phyloP scores from a whole-genome alignment of 768 basidiomycete genomes.

The Candolleomyces eurysporus region DNA sequence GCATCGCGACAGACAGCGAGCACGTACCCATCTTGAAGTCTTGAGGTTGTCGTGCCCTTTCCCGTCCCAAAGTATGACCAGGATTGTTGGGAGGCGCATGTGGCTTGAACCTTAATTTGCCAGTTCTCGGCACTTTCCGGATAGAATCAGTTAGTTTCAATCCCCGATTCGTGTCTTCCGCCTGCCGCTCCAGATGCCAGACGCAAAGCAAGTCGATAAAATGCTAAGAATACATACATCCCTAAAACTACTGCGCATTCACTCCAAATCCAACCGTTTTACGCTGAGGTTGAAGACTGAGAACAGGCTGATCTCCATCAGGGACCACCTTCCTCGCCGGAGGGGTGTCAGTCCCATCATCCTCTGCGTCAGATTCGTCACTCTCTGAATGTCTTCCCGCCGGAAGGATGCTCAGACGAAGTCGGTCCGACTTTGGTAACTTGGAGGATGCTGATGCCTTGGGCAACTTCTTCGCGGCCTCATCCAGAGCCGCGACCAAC shows the following conservation, averaged over 20 bases:
- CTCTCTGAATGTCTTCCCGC: conserved; percentile 57
- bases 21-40: conserved; percentile 67
- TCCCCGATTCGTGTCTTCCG: not conserved
- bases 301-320: conserved; percentile 47
- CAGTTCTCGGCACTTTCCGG: conserved; percentile 29
- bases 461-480: conserved; percentile 45
- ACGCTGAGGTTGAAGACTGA: conserved; percentile 56
- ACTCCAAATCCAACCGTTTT: conserved; percentile 57
- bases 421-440: conserved; percentile 37
- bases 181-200: not conserved
- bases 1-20: conserved; percentile 17
- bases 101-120: conserved; percentile 48
- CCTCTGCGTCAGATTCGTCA: conserved; percentile 46
- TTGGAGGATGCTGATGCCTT: conserved; percentile 38
- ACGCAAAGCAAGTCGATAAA: not conserved
- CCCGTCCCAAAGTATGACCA: conserved; percentile 20
- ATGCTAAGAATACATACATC: not conserved
- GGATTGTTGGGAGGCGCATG: conserved; percentile 16
- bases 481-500: conserved; percentile 52
- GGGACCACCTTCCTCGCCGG: conserved; percentile 35
- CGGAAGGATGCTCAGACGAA: conserved; percentile 64
- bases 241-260: too few species aligned
- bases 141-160: not conserved
- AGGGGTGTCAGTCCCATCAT: conserved; percentile 49
- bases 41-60: conserved; percentile 49